Percentiles rank a stretch among this genome's conserved stretches.
Conservation (phyloP, 2,329 filamentous ascomycete genomes). For the Colletotrichum theobromicola region DNA sequence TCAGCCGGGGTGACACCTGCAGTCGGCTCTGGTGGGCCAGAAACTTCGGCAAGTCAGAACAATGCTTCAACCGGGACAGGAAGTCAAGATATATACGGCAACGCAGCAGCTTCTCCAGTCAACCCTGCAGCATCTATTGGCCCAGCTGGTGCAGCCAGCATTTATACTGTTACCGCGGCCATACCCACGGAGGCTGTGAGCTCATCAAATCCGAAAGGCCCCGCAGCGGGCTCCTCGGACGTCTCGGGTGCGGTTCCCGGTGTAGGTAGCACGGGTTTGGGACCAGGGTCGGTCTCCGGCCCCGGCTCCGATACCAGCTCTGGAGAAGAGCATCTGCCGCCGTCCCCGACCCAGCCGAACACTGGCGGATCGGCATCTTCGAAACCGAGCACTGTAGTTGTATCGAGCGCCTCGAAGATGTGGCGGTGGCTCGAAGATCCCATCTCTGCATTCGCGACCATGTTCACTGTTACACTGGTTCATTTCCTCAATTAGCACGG, state of each 20-base stretch:
- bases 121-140: background rate
- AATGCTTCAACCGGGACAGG: background rate
- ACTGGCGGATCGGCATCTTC: rapidly evolving
- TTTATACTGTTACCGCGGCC: background rate
- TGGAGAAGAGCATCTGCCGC: background rate
- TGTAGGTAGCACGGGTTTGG: background rate
- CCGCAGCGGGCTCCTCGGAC: background rate
- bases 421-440: background rate
- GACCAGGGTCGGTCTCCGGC: rapidly evolving
- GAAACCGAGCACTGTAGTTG: background rate
- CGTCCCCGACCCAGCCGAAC: background rate
- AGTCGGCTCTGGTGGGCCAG: rapidly evolving
- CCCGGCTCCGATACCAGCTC: background rate
- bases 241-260: rapidly evolving
- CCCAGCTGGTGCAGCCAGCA: background rate
- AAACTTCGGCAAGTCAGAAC: rapidly evolving
- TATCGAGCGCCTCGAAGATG: rapidly evolving
- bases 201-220: background rate
- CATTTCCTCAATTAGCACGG: background rate
- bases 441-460: background rate
- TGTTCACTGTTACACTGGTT: rapidly evolving
- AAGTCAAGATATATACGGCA: background rate
- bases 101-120: background rate
- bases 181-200: background rate
- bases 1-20: background rate